phyloP scores from a whole-genome alignment of 2,329 filamentous ascomycete species.

The Claviceps humidiphila region DNA sequence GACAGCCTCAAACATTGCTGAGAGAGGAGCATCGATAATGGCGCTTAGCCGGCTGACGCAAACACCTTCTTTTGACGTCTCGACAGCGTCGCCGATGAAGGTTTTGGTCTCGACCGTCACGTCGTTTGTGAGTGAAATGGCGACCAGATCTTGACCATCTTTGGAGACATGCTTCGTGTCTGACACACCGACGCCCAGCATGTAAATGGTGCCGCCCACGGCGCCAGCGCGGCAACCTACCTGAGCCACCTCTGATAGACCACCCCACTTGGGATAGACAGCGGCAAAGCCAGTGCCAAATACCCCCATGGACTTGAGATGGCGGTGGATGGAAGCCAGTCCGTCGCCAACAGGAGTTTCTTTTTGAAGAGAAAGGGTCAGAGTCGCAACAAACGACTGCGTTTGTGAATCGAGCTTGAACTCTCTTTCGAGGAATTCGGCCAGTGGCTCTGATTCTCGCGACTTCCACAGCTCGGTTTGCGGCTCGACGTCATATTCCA shows the following conservation, averaged over 20 bases:
- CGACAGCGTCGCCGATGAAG: constrained; percentile 34
- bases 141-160: constrained; percentile 19
- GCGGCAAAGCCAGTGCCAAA: constrained; percentile 85
- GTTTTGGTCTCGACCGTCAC: constrained; percentile 41
- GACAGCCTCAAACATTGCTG: constrained; percentile 52
- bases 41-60: constrained; percentile 49
- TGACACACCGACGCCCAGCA: constrained; percentile 59
- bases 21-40: constrained; percentile 54
- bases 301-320: constrained; percentile 73
- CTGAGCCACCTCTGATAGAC: constrained; percentile 76
- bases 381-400: constrained; percentile 46
- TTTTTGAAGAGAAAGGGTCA: constrained; percentile 60
- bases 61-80: constrained; percentile 12
- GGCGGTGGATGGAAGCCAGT: constrained; percentile 59
- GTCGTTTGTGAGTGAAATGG: constrained; percentile 42
- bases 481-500: constrained; percentile 49
- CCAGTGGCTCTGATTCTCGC: constrained; percentile 40
- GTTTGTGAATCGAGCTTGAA: constrained; percentile 58
- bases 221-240: constrained; percentile 82
- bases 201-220: constrained; percentile 83
- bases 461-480: constrained; percentile 45
- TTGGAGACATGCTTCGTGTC: constrained; percentile 9
- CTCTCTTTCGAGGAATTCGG: constrained; percentile 43
- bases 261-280: constrained; percentile 86
- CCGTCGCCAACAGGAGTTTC: constrained; percentile 52